Evolutionary conservation across 129 eudicot species (phyloP).

Genomic region (Cynara cardunculus): DNA sequence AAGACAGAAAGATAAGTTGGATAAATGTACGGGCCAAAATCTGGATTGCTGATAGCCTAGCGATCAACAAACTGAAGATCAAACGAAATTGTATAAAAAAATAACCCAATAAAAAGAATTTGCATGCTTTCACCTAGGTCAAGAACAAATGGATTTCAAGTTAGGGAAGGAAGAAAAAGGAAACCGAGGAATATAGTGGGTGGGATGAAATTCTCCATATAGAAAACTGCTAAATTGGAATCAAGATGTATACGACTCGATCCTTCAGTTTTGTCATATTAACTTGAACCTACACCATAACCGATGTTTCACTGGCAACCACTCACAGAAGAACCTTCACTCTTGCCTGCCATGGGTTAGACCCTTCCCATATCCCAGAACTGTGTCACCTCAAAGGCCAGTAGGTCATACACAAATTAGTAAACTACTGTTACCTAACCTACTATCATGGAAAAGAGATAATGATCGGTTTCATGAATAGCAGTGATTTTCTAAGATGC

Average conservation of each 20-base stretch:
- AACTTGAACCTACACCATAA: background rate
- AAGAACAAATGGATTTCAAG: background rate
- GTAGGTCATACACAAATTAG: slow-evolving; percentile 10
- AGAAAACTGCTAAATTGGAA: background rate
- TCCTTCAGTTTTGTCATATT: background rate
- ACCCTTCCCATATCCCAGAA: background rate
- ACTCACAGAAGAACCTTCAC: background rate
- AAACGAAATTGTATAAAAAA: background rate
- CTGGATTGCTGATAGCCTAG: background rate
- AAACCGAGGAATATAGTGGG: background rate
- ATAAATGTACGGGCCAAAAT: background rate
- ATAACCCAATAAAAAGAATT: background rate
- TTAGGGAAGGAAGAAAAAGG: background rate
- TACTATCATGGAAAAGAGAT: background rate
- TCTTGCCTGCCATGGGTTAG: background rate
- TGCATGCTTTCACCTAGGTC: background rate
- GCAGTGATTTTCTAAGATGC: slow-evolving; percentile 11
- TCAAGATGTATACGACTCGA: background rate
- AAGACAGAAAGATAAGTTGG: background rate
- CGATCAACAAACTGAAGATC: background rate
- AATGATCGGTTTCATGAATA: slow-evolving; percentile 4
- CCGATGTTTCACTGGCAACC: background rate
- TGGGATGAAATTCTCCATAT: background rate
- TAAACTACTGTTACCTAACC: slow-evolving; percentile 12
- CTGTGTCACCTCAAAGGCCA: slow-evolving; percentile 17